Base-by-base conservation (phyloP, 257 asterid species). In the Gynochthodes officinalis region DNA sequence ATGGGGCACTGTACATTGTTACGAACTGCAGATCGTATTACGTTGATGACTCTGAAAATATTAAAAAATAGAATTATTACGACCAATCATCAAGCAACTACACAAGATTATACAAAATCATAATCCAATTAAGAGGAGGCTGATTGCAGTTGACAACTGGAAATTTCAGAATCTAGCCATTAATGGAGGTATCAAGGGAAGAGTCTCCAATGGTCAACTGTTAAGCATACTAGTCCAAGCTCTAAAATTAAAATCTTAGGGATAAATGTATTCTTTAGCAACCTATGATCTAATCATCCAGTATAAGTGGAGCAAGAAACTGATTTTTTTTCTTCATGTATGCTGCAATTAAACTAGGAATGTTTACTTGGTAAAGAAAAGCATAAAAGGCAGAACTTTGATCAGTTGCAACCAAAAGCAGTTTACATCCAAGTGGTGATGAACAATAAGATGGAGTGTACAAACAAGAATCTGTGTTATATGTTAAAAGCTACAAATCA, bases 1-100 rank as follows among this genome's bases (percentile, higher is more conserved):
- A 81, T 84, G 71, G 84, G 85, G 43, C 88, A 84, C 55, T 81
- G 86, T 64, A 84, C 84, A 79, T 79, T 75, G 72, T 73, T 75
- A 63, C 84, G 86, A 57, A 81, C 58, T 18, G 76, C 84, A 44
- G 83, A 72, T 57, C 83, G 81, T 28, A 71, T 63, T 40, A 81
- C 79, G 39, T 76, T 30, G 12, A 84, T 44, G 62, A 73, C 50
- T 72, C 88, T 84, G 85, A 70, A 72, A 71, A 52, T 37, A 44
- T 42, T 33, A 46, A 59, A 52, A 7, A 39, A 14, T 1, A 63
- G 46, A 67, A 25, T 66, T 52, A 33, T 16, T 49, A 67, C 33
- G 9, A 3, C 10, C 50, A 52, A 50, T 40, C 65, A 16, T 32
- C 44, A 67, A 40, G 48, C 40, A 50, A 58, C 39, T 40, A 52